Evolutionary conservation across 2,329 filamentous ascomycete genomes (phyloP), one percentile per base, ranked within the genome.

Genomic region (Ampelomyces quisqualis): DNA sequence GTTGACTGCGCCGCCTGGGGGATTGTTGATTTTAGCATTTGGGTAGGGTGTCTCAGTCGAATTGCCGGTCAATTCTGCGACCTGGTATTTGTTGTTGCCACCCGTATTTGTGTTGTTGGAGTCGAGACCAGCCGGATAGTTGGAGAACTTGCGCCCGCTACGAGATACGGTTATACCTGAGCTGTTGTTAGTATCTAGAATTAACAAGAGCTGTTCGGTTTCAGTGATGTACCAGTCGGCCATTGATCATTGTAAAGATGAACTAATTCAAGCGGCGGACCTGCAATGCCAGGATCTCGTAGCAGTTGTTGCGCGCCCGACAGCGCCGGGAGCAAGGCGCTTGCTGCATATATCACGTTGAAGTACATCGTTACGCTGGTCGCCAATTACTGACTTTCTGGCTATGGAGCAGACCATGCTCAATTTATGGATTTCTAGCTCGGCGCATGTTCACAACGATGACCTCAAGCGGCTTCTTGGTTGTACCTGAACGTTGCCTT

Each of bases 171-270:
- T 73, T 38, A 78, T 75, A 13, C 75, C 73, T 67, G 52, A 11
- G 7, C 21, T 3, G 8, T 4, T 37, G 18, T 11, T 7, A 9
- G n/a, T 37, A 15, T 15, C 9, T 9, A 19, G 18, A 2, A 20
- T 24, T 22, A 15, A n/a, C 3, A 9, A 3, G 10, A 5, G 17
- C 5, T 11, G 19, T 31, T 4, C 2, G 7, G 15, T 14, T 11
- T 5, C n/a, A 4, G 5, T 17, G 8, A 28, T 10, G 23, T 39
- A 48, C 69, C 69, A 20, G 73, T 74, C 11, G 64, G 73, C 68
- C 71, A 78, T 53, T 77, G 68, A 49, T 76, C 73, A 38, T 75
- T 70, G 48, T 77, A 79, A 7, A 76, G 58, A 58, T 79, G 75
- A 1, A 73, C 69, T 19, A 76, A 45, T 44, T 79, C 75, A 5